Conservation (phyloP, 257 asterid species). For the Nicotiana tabacum region DNA sequence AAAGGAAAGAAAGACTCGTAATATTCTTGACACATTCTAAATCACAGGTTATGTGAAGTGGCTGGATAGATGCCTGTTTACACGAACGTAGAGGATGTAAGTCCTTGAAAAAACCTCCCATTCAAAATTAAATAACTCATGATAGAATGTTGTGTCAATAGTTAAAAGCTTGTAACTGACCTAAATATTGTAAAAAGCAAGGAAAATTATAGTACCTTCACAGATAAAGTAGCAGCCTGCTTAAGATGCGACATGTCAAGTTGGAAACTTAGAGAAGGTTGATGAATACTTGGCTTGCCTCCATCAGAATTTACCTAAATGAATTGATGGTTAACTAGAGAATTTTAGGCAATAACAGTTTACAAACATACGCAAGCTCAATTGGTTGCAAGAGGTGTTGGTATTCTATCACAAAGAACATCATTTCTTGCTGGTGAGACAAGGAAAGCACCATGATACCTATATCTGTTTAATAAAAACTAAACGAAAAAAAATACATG, state of each 20-base stretch:
- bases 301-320: conserved; percentile 40
- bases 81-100: conserved; percentile 2
- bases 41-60: conserved; percentile 60
- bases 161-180: not conserved
- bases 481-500: not conserved
- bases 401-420: not conserved
- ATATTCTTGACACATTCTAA: conserved; percentile 51
- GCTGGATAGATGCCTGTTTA: conserved; percentile 54
- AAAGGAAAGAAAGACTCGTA: conserved; percentile 40
- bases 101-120: not conserved
- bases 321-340: conserved; percentile 16
- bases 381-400: conserved; percentile 7
- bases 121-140: not conserved
- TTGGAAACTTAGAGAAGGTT: conserved; percentile 56
- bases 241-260: conserved; percentile 53
- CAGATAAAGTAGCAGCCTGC: conserved; percentile 41
- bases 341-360: not conserved
- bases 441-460: not conserved
- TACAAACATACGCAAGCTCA: not conserved
- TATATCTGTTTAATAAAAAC: not conserved
- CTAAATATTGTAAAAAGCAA: not conserved
- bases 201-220: conserved; percentile 51
- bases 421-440: not conserved
- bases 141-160: conserved; percentile 1
- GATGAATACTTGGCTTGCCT: conserved; percentile 35